Conservation (phyloP, 2,329 filamentous ascomycete genomes). For the Zopfia rhizophila region DNA sequence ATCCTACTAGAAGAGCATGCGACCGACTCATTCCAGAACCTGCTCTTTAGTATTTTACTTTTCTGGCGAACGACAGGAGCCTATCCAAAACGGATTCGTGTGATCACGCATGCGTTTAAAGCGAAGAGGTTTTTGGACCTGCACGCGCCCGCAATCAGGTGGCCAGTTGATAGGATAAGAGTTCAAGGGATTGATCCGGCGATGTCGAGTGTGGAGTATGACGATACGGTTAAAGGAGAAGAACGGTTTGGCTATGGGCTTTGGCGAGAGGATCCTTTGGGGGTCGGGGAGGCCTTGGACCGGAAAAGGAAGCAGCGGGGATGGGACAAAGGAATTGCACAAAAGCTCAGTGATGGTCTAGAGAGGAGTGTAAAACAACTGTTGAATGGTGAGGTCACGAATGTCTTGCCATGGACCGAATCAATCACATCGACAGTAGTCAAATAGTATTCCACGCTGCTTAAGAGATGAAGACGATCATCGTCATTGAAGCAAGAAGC, state of each 20-base stretch:
- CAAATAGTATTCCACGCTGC: neutral
- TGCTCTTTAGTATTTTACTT: constrained; percentile 77
- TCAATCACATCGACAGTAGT: neutral
- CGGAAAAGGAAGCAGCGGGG: constrained; percentile 54
- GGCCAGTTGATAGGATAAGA: constrained; percentile 53
- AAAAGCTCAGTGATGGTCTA: constrained; percentile 33
- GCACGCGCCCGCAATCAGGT: constrained; percentile 55
- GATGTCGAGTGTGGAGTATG: constrained; percentile 49
- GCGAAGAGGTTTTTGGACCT: constrained; percentile 53
- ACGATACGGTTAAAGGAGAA: constrained; percentile 50
- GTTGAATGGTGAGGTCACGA: constrained; percentile 31
- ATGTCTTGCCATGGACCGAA: constrained; percentile 39
- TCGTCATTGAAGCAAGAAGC: no score
- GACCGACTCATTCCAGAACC: constrained; percentile 86
- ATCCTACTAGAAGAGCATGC: constrained; percentile 75
- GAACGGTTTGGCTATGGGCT: constrained; percentile 47
- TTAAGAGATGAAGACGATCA: no score
- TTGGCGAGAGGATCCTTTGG: constrained; percentile 55
- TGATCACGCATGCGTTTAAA: constrained; percentile 62
- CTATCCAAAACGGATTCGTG: constrained; percentile 54
- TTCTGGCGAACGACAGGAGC: constrained; percentile 53
- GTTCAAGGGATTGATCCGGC: constrained; percentile 59
- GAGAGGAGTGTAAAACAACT: constrained; percentile 43
- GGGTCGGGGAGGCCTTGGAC: constrained; percentile 44
- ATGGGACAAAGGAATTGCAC: constrained; percentile 41